Evolutionary conservation across 1,284 basidiomycete species (phyloP).

Genomic region (Puccinia coronata): DNA sequence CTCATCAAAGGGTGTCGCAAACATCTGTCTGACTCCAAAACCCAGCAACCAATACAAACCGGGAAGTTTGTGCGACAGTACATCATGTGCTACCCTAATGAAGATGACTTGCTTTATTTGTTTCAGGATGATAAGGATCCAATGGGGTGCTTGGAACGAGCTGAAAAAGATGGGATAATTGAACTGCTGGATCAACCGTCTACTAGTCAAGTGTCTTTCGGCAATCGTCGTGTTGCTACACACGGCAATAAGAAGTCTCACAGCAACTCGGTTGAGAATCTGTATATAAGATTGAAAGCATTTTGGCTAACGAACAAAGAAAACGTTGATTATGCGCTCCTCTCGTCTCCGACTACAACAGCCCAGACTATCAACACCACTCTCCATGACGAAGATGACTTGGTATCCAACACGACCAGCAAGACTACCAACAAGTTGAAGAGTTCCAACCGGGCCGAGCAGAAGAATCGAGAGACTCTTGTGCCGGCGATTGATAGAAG

Average conservation of each 20-base stretch:
- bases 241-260: not conserved
- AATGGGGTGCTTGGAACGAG: not conserved
- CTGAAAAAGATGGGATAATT: constrained; percentile 6
- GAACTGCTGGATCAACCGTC: not conserved
- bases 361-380: not conserved
- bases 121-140: constrained; percentile 25
- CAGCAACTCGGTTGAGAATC: not conserved
- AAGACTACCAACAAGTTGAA: not conserved
- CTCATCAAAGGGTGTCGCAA: not conserved
- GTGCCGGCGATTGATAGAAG: not conserved
- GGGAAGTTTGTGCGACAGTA: constrained; percentile 11
- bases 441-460: not conserved
- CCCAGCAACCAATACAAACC: not conserved
- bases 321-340: not conserved
- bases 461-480: not conserved
- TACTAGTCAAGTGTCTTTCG: not conserved
- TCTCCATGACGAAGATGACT: not conserved
- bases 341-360: constrained; percentile 12
- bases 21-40: constrained; percentile 10
- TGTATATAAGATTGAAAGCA: not conserved
- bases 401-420: not conserved
- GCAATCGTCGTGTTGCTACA: too few species aligned
- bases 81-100: constrained; percentile 1
- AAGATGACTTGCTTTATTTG: constrained; percentile 9
- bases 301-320: constrained; percentile 12